These are phyloP conservation scores for Podospora australis DNA, from an alignment of 495 filamentous ascomycete species.

Conservation along the genomic window DNA sequence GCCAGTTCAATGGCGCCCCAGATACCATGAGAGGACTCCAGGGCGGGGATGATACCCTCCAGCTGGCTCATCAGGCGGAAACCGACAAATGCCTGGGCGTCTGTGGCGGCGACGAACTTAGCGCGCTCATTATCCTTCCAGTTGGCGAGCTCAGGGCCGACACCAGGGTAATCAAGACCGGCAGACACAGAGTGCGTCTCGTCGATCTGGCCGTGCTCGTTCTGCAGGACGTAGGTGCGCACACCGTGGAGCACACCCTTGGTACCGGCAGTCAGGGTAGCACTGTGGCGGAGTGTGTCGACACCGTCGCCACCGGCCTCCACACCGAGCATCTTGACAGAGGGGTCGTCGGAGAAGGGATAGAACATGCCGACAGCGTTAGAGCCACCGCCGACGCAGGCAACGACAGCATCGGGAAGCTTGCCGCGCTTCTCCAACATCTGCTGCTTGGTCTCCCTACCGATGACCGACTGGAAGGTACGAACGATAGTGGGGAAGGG, in stretches of 20 bases:
- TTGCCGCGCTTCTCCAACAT: constrained; percentile 74
- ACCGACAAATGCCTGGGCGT: constrained; percentile 85
- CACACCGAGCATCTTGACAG: constrained; percentile 84
- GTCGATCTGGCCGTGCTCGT: constrained; percentile 83
- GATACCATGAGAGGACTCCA: constrained; percentile 91
- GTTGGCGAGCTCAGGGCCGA: constrained; percentile 80
- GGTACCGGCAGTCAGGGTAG: constrained; percentile 77
- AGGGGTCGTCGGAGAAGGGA: constrained; percentile 79
- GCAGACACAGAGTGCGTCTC: constrained; percentile 97
- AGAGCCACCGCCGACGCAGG: constrained; percentile 89
- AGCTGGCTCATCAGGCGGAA: constrained; percentile 76
- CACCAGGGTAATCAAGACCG: constrained; percentile 93
- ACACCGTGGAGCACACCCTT: constrained; percentile 96
- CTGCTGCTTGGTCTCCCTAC: constrained; percentile 86
- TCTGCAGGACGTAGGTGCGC: constrained; percentile 89
- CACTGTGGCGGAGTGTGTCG: constrained; percentile 80
- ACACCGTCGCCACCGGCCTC: constrained; percentile 95
- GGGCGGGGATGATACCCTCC: constrained; percentile 93
- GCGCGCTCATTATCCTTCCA: constrained; percentile 91
- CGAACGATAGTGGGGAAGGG: constrained; percentile 95
- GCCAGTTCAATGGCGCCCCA: constrained; percentile 83
- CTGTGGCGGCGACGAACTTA: constrained; percentile 84
- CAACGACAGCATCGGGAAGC: constrained; percentile 90
- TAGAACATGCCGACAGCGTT: constrained; percentile 96
- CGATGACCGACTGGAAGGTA: constrained; percentile 91